Percentiles rank a stretch among this genome's conserved stretches.
These are phyloP conservation scores for Colletotrichum lindemuthianum DNA, from an alignment of 2,329 filamentous ascomycete genomes.

Conservation along the genomic window DNA sequence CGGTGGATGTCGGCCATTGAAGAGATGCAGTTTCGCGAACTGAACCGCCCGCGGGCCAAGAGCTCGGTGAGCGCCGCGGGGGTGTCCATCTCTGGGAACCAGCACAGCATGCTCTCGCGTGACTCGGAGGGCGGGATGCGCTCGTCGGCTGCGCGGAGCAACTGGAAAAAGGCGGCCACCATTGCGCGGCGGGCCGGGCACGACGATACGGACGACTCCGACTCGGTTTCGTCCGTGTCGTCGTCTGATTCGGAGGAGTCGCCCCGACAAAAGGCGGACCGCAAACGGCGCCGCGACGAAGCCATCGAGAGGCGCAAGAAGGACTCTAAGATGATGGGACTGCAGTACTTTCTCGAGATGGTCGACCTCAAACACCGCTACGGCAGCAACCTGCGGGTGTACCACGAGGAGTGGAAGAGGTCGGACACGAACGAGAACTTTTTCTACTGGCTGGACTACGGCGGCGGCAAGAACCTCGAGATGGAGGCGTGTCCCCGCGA, in stretches of 20 bases:
- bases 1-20: slow-evolving; percentile 76
- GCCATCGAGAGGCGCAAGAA: slow-evolving; percentile 68
- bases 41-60: slow-evolving; percentile 56
- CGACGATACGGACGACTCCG: slow-evolving; percentile 65
- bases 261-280: slow-evolving; percentile 50
- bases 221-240: slow-evolving; percentile 46
- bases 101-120: slow-evolving; percentile 28
- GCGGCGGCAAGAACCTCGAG: slow-evolving; percentile 77
- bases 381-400: slow-evolving; percentile 81
- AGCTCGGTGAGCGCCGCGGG: slow-evolving; percentile 39
- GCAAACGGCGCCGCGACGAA: slow-evolving; percentile 54
- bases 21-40: slow-evolving; percentile 65
- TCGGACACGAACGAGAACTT: slow-evolving; percentile 84
- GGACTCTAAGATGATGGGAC: slow-evolving; percentile 81
- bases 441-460: slow-evolving; percentile 92
- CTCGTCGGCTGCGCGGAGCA: slow-evolving; percentile 63
- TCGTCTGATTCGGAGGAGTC: slow-evolving; percentile 45
- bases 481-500: slow-evolving; percentile 78
- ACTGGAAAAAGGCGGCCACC: slow-evolving; percentile 79
- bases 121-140: slow-evolving; percentile 30
- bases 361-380: slow-evolving; percentile 89
- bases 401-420: slow-evolving; percentile 86
- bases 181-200: slow-evolving; percentile 78
- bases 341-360: slow-evolving; percentile 89
- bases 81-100: slow-evolving; percentile 22